Evolutionary conservation across 2,329 filamentous ascomycete species (phyloP).

Genomic region (Sclerotinia minor): DNA sequence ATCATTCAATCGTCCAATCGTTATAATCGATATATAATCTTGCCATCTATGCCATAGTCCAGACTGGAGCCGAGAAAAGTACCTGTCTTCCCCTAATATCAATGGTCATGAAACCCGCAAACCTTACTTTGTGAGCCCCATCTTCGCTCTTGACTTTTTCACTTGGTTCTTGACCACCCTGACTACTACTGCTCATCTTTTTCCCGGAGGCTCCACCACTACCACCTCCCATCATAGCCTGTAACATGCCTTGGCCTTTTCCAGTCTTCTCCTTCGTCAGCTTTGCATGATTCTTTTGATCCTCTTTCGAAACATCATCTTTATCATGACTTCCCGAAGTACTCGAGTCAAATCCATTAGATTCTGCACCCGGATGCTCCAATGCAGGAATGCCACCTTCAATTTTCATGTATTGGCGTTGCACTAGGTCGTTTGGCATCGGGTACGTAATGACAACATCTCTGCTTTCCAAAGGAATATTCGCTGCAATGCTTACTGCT

Average conservation of each 20-base stretch:
- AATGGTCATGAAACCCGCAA: constrained; percentile 71
- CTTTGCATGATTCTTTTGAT: constrained; percentile 37
- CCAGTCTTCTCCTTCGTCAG: constrained; percentile 37
- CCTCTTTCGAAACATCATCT: constrained; percentile 38
- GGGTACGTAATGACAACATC: constrained; percentile 89
- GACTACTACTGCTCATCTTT: constrained; percentile 35
- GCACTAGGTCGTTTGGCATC: constrained; percentile 69
- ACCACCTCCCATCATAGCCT: constrained; percentile 37
- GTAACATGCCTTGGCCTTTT: constrained; percentile 44
- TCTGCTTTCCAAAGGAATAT: constrained; percentile 85
- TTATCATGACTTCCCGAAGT: constrained; percentile 40
- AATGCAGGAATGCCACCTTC: constrained; percentile 68
- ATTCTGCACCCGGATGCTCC: constrained; percentile 43
- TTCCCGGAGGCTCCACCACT: constrained; percentile 33
- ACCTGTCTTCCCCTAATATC: constrained; percentile 77
- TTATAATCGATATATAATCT: neutral
- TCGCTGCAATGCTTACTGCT: constrained; percentile 79
- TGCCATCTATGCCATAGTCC: constrained; percentile 50
- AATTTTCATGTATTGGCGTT: constrained; percentile 78
- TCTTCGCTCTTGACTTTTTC: constrained; percentile 40
- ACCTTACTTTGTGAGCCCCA: constrained; percentile 58
- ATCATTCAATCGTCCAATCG: constrained; percentile 24
- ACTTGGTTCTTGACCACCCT: constrained; percentile 27
- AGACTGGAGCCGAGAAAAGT: constrained; percentile 74
- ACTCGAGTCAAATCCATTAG: constrained; percentile 37